Evolutionary conservation across 192 early-diverging fungal genomes (phyloP), one percentile per base, ranked within the genome.

Genomic region (Entrophospora sp.): DNA sequence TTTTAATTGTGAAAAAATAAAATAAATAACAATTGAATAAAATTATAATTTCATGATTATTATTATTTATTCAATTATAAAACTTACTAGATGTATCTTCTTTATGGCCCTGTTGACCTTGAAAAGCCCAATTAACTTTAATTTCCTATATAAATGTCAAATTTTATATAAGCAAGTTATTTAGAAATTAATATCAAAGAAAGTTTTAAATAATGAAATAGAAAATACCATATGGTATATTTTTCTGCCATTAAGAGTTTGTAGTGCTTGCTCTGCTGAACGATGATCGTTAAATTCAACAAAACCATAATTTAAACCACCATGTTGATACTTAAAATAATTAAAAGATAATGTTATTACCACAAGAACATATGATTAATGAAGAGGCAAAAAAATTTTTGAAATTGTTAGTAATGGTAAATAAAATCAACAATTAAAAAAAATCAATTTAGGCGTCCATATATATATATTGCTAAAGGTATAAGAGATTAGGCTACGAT

Each of bases 291-390:
- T 72, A 79, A 84, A 91, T 70, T 92, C 91, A 52, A 96, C 88
- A 75, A 96, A 96, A 13, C 90, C 93, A 76, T 91, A 96, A 78
- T 91, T 91, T 60, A 91, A 72, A 14, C 84, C 87, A 46, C 80
- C 83, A 49, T 86, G 83, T 30, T 74, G 72, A 73, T 81, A 82
- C 80, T 86, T 79, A 5, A 12, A 9, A 46, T 20, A 22, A 42
- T 28, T 61, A 18, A 37, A 16, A 30, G 3, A 37, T 8, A 43
- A n/a, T n/a, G n/a, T n/a, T n/a, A n/a, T n/a, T 14, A 43, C 14
- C 18, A 40, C 10, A 61, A n/a, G 40, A 24, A 48, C 35, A 61
- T 46, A 22, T 32, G 0, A 32, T 18, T 14, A 25, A 60, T 20
- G 24, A 63, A 51, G 6, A 22, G 56, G 35, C 6, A 4, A 9